Conservation (phyloP, 208 protist species). For the Acanthamoeba sp. region DNA sequence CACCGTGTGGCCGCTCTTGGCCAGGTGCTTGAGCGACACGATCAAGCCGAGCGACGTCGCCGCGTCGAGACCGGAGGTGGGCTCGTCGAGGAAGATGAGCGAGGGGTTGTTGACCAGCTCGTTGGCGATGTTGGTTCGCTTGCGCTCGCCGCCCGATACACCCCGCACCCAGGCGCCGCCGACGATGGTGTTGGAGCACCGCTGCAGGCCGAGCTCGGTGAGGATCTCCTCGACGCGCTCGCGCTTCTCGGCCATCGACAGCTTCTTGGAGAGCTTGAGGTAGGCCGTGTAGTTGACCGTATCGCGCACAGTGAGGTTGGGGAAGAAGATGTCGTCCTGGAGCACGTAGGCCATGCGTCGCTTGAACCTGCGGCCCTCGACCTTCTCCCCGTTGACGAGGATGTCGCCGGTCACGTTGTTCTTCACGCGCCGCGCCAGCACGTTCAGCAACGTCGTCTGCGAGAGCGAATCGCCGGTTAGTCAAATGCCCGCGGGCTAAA, state of each 20-base stretch:
- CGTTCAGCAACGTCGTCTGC: conserved; percentile 80
- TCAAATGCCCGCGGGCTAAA: not conserved
- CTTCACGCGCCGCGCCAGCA: conserved; percentile 73
- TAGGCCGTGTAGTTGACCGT: conserved; percentile 76
- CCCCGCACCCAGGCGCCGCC: conserved; percentile 72
- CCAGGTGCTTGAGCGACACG: conserved; percentile 90
- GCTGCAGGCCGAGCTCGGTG: conserved; percentile 65
- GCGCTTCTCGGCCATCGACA: conserved; percentile 44
- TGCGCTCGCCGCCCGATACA: conserved; percentile 81
- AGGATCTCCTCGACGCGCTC: conserved; percentile 59
- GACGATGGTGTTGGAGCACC: conserved; percentile 66
- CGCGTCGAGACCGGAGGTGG: conserved; percentile 90
- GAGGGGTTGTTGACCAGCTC: conserved; percentile 81
- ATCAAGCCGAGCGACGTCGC: conserved; percentile 92
- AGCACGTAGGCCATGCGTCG: conserved; percentile 75
- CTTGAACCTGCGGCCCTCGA: conserved; percentile 48
- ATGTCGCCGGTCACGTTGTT: conserved; percentile 77
- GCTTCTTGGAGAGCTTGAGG: conserved; percentile 74
- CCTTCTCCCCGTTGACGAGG: conserved; percentile 61
- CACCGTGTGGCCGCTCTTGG: conserved; percentile 91
- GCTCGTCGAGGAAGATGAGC: conserved; percentile 84
- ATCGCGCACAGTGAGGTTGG: conserved; percentile 79
- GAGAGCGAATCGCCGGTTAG: conserved; percentile 34
- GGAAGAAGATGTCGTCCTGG: conserved; percentile 83
- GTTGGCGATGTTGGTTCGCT: conserved; percentile 84